A percentile compares a stretch with the other conserved stretches of the same genome.
phyloP scores from a whole-genome alignment of 169 alveolate species.

The Cryptosporidium ryanae region DNA sequence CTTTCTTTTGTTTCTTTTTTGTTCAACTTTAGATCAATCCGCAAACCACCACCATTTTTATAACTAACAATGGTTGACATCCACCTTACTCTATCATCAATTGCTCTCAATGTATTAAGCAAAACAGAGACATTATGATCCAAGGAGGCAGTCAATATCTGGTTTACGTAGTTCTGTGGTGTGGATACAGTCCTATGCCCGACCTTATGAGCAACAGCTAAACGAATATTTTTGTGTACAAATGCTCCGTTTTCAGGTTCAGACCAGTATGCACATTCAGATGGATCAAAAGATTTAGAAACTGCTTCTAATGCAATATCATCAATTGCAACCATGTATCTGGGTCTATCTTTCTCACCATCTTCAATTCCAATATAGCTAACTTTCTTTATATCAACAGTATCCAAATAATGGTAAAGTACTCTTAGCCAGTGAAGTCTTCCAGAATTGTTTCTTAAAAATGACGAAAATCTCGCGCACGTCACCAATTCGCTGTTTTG shows the following conservation, averaged over 20 bases:
- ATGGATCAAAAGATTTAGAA: conserved; percentile 68
- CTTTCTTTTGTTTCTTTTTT: background rate
- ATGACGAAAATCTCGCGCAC: conserved; percentile 69
- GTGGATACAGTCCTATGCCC: conserved; percentile 61
- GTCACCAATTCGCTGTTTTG: conserved; percentile 18
- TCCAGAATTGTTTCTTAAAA: conserved; percentile 69
- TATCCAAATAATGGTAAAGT: conserved; percentile 58
- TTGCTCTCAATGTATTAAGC: conserved; percentile 65
- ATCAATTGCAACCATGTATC: conserved; percentile 68
- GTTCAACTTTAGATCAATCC: conserved; percentile 28
- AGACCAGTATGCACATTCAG: conserved; percentile 75
- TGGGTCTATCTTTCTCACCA: background rate
- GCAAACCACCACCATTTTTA: conserved; percentile 20
- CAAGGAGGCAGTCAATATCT: conserved; percentile 65
- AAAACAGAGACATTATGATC: conserved; percentile 57
- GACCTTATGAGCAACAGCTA: conserved; percentile 72
- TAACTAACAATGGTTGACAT: conserved; percentile 54
- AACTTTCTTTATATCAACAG: conserved; percentile 43
- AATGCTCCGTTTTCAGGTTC: conserved; percentile 75
- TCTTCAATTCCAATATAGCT: background rate
- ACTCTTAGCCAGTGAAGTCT: conserved; percentile 72
- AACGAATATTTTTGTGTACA: conserved; percentile 56
- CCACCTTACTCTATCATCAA: conserved; percentile 74
- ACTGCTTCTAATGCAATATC: conserved; percentile 71
- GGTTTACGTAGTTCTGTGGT: conserved; percentile 66